Base-by-base conservation (phyloP, 2,329 filamentous ascomycete genomes). In the Diaporthe vexans region DNA sequence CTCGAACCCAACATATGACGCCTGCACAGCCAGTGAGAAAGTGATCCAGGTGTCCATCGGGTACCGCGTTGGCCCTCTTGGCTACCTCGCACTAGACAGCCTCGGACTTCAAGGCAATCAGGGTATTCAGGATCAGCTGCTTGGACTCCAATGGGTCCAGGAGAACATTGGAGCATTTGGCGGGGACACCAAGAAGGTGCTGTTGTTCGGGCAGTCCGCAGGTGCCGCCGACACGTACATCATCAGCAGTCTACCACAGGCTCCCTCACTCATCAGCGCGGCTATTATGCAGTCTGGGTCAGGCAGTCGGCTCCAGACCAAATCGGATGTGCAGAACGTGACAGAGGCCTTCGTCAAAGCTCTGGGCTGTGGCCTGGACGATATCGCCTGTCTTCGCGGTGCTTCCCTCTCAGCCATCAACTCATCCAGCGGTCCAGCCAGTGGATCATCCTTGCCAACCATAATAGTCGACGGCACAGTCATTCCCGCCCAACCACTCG, bases 91-190 rank as follows among this genome's bases (percentile, higher is more conserved):
- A 0, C 67, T 78, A 24, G 52, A 76, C 7, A 84, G 84, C 43
- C 81, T 86, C 15, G 81, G 83, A 26, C 81, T 88, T 19, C 83
- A 82, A 52, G 81, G 87, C n/a, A 90, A 90, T 74, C 85, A 84
- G 17, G 88, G 86, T 1, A 78, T 88, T 5, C 82, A 87, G 29
- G 87, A 90, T 72, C 87, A 88, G 77, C 81, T 86, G 17, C 84
- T 87, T 10, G 86, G 83, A 3, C 78, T 90, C 4, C 79, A 84
- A 56, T 89, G 88, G 87, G 85, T 89, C 0, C 84, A 87, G 68
- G 80, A 84, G 24, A 83, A 89, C 54, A 87, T 89, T 52, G 78
- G 59, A 4, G 75, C 74, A 9, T 87, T 87, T 73, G 83, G 86
- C 13, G 87, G 87, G 0, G 83, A 88, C 73, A 1, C 71, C 76